Conservation (phyloP, 495 filamentous ascomycete species). For the Echria macrotheca region DNA sequence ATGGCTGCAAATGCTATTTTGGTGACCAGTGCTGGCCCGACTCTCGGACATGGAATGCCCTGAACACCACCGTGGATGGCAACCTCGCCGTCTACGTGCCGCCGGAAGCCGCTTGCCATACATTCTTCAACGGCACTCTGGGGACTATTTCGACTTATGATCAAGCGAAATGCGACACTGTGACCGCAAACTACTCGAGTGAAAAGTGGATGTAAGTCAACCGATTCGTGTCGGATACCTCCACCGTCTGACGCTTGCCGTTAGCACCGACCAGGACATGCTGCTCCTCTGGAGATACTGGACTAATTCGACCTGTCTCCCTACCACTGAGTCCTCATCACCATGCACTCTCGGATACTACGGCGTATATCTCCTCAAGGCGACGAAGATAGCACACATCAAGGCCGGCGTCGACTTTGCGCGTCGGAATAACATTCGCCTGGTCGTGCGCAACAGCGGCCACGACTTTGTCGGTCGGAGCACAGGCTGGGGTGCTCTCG, state of each 20-base stretch:
- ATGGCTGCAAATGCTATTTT: conserved; percentile 31
- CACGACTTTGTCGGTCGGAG: conserved; percentile 48
- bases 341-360: conserved; percentile 55
- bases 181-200: conserved; percentile 18
- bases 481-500: conserved; percentile 46
- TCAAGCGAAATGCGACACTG: conserved; percentile 21
- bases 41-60: conserved; percentile 17
- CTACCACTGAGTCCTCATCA: conserved; percentile 38
- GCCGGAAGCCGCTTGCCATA: conserved; percentile 24
- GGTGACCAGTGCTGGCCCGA: conserved; percentile 32
- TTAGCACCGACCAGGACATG: not conserved
- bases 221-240: not conserved
- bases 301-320: conserved; percentile 37
- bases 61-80: conserved; percentile 28
- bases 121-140: conserved; percentile 16
- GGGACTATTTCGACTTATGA: conserved; percentile 27
- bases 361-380: conserved; percentile 38
- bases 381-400: conserved; percentile 32
- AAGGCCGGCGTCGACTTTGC: conserved; percentile 40
- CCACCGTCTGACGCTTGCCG: not conserved
- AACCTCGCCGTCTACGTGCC: conserved; percentile 22
- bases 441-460: conserved; percentile 55
- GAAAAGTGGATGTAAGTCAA: conserved; percentile 26
- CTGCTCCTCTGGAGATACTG: conserved; percentile 28
- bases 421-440: conserved; percentile 43